Percentiles rank a stretch among this genome's conserved stretches.
phyloP scores from a whole-genome alignment of 495 filamentous ascomycete species.

The Oidiodendron maius region DNA sequence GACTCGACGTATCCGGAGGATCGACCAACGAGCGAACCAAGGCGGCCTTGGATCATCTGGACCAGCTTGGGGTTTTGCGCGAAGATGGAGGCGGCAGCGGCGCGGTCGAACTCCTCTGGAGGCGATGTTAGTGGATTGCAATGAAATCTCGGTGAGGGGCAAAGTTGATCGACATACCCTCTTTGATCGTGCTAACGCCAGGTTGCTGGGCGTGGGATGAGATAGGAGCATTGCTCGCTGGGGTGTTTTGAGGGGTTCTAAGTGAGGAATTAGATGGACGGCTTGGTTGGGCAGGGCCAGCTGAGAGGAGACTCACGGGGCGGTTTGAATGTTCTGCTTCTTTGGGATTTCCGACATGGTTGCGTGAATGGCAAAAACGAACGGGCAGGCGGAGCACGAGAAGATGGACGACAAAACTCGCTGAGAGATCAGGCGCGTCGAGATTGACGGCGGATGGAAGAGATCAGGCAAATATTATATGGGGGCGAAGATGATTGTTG shows the following conservation, averaged over 20 bases:
- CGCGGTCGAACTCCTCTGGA: slow-evolving; percentile 84
- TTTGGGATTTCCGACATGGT: slow-evolving; percentile 63
- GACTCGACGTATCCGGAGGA: slow-evolving; percentile 98
- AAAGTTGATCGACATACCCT: slow-evolving; percentile 59
- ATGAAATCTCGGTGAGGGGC: slow-evolving; percentile 18
- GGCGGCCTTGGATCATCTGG: slow-evolving; percentile 94
- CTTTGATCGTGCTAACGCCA: slow-evolving; percentile 89
- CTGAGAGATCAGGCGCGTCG: background rate
- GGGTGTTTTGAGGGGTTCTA: slow-evolving; percentile 88
- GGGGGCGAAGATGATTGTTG: background rate
- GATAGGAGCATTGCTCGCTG: slow-evolving; percentile 90
- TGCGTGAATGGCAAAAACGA: too few species aligned
- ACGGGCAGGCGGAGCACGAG: too few species aligned
- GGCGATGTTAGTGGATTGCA: slow-evolving; percentile 12
- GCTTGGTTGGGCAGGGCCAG: background rate
- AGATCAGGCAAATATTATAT: background rate
- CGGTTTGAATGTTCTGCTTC: slow-evolving; percentile 48
- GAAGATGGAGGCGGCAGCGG: slow-evolving; percentile 82
- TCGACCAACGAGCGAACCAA: slow-evolving; percentile 85
- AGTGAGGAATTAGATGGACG: slow-evolving; percentile 40
- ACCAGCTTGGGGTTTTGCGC: slow-evolving; percentile 90
- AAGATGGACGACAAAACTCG: slow-evolving; percentile 16
- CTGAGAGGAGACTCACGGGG: slow-evolving; percentile 58
- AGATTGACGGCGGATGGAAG: slow-evolving; percentile 15
- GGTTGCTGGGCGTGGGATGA: slow-evolving; percentile 96